Evolutionary conservation across 371 early-diverging fungal species (phyloP), one percentile per base, ranked within the genome.

Genomic region (Mortierella polycephala): DNA sequence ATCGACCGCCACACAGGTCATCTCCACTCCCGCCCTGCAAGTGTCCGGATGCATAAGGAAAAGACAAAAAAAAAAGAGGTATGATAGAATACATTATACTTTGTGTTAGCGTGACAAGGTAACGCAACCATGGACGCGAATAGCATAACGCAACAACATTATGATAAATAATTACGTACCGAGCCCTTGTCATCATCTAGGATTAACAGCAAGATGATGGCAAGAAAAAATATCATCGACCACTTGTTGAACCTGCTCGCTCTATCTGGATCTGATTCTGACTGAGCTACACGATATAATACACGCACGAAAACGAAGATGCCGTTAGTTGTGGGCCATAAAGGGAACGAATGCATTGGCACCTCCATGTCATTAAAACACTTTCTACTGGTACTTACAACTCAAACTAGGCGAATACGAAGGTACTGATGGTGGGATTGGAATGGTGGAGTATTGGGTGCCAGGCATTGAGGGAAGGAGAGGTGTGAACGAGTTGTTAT

Each of bases 181-280:
- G 7, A n/a, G 21, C 1, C 21, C 6, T 37, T 39, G 9, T 54
- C 57, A 39, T 60, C 46, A 44, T 57, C 58, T 0, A 53, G 1
- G 50, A 71, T 16, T 23, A 57, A 13, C 2, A 71, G 61, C 1
- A 71, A 1, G 7, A 71, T 1, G 30, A 70, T 20, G 21, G 60
- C 54, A 11, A 50, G 2, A 20, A 71, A 64, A 41, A 71, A 55
- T 30, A 64, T 6, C 9, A 71, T 7, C 64, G 65, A 71, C 51
- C 60, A 60, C 49, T 51, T 61, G 64, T 60, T 64, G 45, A 46
- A 64, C 23, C 49, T 11, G 13, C 71, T 16, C 12, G 63, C 40
- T 53, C 63, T 40, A 11, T 57, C 59, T 30, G 59, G 21, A 16
- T 58, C 40, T 9, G 57, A 18, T 16, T 16, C 18, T 37, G 59